Evolutionary conservation across 164 flowering plant species (phyloP).

Genomic region (Cinnamomum micranthum): DNA sequence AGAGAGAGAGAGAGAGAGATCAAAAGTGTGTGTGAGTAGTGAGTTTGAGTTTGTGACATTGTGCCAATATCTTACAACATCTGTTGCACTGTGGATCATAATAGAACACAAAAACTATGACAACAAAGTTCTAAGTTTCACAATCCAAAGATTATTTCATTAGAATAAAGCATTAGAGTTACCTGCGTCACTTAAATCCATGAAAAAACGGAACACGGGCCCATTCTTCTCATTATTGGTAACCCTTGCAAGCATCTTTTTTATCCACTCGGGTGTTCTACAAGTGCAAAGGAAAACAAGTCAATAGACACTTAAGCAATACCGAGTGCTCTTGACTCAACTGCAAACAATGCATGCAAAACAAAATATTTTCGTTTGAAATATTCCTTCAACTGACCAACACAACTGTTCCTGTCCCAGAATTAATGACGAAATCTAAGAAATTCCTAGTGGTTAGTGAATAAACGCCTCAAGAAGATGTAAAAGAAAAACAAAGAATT

Average conservation of each 20-base stretch:
- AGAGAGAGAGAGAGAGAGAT: no score
- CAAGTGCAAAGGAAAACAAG: conserved; percentile 1
- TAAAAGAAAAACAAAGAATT: neutral
- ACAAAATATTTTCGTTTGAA: no score
- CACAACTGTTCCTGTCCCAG: neutral
- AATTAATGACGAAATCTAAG: neutral
- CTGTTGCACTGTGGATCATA: neutral
- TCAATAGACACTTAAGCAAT: neutral
- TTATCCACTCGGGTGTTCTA: conserved; percentile 86
- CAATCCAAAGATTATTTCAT: neutral
- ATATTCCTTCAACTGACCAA: neutral
- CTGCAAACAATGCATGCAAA: neutral
- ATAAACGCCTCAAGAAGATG: neutral
- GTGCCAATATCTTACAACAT: neutral
- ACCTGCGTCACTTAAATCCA: conserved; percentile 99
- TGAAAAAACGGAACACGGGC: conserved; percentile 90
- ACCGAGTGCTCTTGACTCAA: neutral
- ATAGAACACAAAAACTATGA: no score
- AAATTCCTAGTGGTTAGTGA: neutral
- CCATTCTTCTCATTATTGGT: conserved; percentile 58
- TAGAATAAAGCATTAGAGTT: neutral
- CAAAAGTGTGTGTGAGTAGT: no score
- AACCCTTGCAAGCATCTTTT: conserved; percentile 56
- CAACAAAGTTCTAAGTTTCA: neutral
- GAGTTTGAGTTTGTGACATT: no score